Percentiles rank a stretch among this genome's conserved stretches.
Evolutionary conservation across 371 early-diverging fungal species (phyloP).

Genomic region (Lichtheimia ornata): DNA sequence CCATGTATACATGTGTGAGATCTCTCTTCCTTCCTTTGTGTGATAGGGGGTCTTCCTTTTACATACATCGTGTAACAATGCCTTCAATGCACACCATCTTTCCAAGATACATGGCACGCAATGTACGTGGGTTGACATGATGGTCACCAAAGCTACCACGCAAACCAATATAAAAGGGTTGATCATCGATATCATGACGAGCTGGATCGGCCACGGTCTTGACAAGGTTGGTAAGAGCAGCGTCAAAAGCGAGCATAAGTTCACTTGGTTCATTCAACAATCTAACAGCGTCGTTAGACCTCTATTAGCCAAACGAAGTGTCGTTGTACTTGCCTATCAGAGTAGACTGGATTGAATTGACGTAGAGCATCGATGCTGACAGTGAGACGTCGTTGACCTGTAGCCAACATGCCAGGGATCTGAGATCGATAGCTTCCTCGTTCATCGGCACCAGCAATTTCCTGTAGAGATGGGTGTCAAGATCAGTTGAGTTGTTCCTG

Average conservation of each 20-base stretch:
- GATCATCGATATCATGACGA: slow-evolving; percentile 40
- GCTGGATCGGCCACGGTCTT: slow-evolving; percentile 30
- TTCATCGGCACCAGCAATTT: slow-evolving; percentile 37
- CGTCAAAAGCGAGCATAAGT: slow-evolving; percentile 83
- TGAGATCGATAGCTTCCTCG: slow-evolving; percentile 64
- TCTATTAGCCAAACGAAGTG: too few relatives aligned
- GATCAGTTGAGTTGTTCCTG: background rate
- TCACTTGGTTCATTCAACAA: slow-evolving; percentile 81
- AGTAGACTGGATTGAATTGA: slow-evolving; percentile 67
- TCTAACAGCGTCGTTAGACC: slow-evolving; percentile 26
- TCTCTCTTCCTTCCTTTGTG: background rate
- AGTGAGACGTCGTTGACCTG: slow-evolving; percentile 70
- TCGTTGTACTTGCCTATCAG: slow-evolving; percentile 56
- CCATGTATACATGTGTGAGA: background rate
- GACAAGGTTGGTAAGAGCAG: slow-evolving; percentile 73
- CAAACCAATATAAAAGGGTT: slow-evolving; percentile 82
- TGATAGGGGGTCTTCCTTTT: background rate
- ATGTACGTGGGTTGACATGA: slow-evolving; percentile 89
- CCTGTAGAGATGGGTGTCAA: slow-evolving; percentile 7
- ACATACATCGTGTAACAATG: slow-evolving; percentile 95
- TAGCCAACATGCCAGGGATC: slow-evolving; percentile 68
- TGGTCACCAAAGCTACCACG: slow-evolving; percentile 94
- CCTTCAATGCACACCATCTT: slow-evolving; percentile 97
- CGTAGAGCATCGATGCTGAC: slow-evolving; percentile 91
- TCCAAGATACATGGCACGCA: slow-evolving; percentile 84